Evolutionary conservation across 805 yeast species (phyloP).

Genomic region (Pichia occidentalis): DNA sequence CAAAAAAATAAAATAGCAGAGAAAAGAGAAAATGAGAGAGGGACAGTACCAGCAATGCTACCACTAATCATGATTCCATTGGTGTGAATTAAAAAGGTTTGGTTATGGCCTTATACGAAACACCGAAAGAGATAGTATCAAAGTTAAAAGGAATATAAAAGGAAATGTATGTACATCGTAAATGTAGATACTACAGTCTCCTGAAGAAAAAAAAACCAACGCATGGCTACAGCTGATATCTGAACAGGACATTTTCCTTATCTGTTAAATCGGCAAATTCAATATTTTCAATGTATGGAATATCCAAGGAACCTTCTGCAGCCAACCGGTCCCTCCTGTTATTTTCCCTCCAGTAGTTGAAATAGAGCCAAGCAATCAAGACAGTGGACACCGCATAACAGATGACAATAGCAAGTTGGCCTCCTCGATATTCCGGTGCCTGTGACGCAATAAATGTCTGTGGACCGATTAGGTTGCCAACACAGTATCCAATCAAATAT

Average conservation of each 20-base stretch:
- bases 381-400: constrained; percentile 30
- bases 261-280: constrained; percentile 35
- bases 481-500: constrained; percentile 54
- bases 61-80: too few relatives aligned
- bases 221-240: too few relatives aligned
- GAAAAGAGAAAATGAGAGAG: too few relatives aligned
- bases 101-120: too few relatives aligned
- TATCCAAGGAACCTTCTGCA: constrained; percentile 24
- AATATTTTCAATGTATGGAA: constrained; percentile 15
- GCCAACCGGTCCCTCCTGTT: constrained; percentile 33
- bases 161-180: too few relatives aligned
- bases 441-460: constrained; percentile 54
- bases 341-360: constrained; percentile 30
- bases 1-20: too few relatives aligned
- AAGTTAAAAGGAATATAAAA: too few relatives aligned
- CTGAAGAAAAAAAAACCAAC: too few relatives aligned
- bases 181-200: too few relatives aligned
- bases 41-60: too few relatives aligned
- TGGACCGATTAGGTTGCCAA: constrained; percentile 64
- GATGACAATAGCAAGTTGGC: constrained; percentile 46
- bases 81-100: too few relatives aligned
- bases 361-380: constrained; percentile 20
- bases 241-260: constrained; percentile 47
- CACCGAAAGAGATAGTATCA: too few relatives aligned
- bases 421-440: constrained; percentile 51